Evolutionary conservation across 2,329 filamentous ascomycete species (phyloP), one percentile per base, ranked within the genome.

Genomic region (Fusarium siculi): DNA sequence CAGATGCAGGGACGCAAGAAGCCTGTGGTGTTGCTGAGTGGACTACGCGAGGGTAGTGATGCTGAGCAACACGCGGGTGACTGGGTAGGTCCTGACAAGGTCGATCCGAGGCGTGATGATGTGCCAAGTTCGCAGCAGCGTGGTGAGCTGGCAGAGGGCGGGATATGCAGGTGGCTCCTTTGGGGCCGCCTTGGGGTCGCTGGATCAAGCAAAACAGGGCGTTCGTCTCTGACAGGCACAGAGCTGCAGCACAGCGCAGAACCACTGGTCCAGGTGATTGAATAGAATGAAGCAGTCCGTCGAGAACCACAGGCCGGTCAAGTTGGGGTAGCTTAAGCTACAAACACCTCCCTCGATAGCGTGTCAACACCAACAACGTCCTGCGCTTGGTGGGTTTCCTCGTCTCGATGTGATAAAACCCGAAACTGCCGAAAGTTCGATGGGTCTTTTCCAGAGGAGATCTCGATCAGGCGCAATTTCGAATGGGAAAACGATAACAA

Each of bases 121-220:
- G 72, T 77, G 76, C 70, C 71, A 76, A 72, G 74, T 77, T 76
- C 76, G 77, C 68, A 73, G 69, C 70, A 74, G 74, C 73, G 73
- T 75, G 74, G 70, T 78, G 78, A 79, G 75, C 76, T 79, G 78
- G 78, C 77, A 79, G 76, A 72, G 68, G 68, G 74, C 74, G 75
- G 74, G 66, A 72, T 79, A 80, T 81, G 79, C 79, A 81, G 68
- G 79, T 80, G 74, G 78, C 79, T 80, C 73, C 70, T 80, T 81
- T 79, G 28, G 77, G 79, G 72, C 61, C 69, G 72, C 61, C 63
- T 75, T 61, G 57, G 72, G 72, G 67, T 67, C 74, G 66, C 66
- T 76, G 66, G 73, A 74, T 76, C 74, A 68, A 74, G 54, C 37
- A 73, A 75, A 74, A 68, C 62, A 68, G 58, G 65, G 60, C 53